Conservation (phyloP, 306 rosid species). For the Fagus sylvatica region DNA sequence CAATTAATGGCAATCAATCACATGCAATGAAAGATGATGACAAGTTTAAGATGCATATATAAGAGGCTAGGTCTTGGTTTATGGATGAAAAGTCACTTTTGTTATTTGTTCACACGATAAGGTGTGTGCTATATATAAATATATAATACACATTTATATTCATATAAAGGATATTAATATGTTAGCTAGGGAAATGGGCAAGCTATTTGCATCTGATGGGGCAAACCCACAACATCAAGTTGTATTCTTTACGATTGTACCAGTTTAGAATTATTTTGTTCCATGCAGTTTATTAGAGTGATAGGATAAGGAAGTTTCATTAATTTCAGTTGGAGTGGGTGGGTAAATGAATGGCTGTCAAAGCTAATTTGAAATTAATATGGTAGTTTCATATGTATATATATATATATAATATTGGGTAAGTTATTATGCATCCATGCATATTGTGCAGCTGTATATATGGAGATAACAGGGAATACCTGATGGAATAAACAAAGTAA, state of each 20-base stretch:
- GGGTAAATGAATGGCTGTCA: conserved; percentile 22
- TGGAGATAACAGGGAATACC: not conserved
- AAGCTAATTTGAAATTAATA: conserved; percentile 22
- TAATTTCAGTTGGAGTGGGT: conserved; percentile 27
- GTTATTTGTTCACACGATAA: conserved; percentile 33
- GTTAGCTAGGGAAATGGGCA: not conserved
- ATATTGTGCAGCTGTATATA: conserved; percentile 7
- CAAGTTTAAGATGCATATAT: not conserved
- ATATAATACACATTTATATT: not conserved
- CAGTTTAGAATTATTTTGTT: conserved; percentile 31
- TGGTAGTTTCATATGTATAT: not conserved
- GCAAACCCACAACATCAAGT: not conserved
- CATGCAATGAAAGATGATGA: not conserved
- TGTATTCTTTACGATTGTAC: conserved; percentile 1
- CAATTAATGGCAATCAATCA: not conserved
- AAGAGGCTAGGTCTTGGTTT: conserved; percentile 13
- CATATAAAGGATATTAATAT: not conserved
- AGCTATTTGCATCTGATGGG: not conserved
- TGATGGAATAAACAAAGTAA: too few species aligned
- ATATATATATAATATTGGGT: not conserved
- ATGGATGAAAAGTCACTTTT: conserved; percentile 46
- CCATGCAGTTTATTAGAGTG: conserved; percentile 34
- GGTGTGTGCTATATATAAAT: not conserved
- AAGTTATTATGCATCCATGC: not conserved
- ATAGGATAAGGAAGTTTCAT: conserved; percentile 24